Conservation (phyloP, 768 basidiomycete species). For the Sistotremastrum suecicum region DNA sequence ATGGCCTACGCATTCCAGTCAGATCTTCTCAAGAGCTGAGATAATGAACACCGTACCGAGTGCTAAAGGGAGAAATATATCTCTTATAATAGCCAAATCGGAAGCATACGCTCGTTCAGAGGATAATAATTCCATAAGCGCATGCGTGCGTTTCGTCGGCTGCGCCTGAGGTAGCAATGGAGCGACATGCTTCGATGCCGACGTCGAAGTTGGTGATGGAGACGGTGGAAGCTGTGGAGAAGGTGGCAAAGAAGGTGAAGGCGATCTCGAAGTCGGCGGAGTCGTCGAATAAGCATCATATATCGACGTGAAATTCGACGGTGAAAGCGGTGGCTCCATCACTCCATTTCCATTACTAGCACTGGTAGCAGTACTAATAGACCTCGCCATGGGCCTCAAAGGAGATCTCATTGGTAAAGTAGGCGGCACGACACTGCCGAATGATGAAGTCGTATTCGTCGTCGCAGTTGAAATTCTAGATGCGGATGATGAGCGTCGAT, state of each 20-base stretch:
- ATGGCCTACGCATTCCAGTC: slow-evolving; percentile 19
- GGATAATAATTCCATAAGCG: slow-evolving; percentile 61
- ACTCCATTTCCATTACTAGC: too few relatives aligned
- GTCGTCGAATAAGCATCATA: background rate
- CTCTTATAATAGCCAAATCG: slow-evolving; percentile 67
- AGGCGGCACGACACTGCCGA: too few relatives aligned
- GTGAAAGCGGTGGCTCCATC: too few relatives aligned
- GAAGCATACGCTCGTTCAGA: slow-evolving; percentile 73
- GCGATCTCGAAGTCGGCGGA: background rate
- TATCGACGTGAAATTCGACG: too few relatives aligned
- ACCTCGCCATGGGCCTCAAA: too few relatives aligned
- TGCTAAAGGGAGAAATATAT: slow-evolving; percentile 68
- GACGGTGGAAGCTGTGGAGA: background rate
- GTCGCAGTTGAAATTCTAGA: too few relatives aligned
- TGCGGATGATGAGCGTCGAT: too few relatives aligned
- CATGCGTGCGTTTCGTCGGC: slow-evolving; percentile 61
- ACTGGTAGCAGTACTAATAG: too few relatives aligned
- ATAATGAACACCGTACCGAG: slow-evolving; percentile 35
- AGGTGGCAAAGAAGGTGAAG: background rate
- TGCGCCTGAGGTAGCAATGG: slow-evolving; percentile 5
- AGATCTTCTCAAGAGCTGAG: slow-evolving; percentile 2
- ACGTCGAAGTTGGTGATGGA: background rate
- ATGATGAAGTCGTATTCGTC: too few relatives aligned
- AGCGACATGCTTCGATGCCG: background rate
- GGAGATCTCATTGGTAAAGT: too few relatives aligned